Base-by-base conservation (phyloP, 1,284 basidiomycete genomes). In the Pisolithus thermaeus region DNA sequence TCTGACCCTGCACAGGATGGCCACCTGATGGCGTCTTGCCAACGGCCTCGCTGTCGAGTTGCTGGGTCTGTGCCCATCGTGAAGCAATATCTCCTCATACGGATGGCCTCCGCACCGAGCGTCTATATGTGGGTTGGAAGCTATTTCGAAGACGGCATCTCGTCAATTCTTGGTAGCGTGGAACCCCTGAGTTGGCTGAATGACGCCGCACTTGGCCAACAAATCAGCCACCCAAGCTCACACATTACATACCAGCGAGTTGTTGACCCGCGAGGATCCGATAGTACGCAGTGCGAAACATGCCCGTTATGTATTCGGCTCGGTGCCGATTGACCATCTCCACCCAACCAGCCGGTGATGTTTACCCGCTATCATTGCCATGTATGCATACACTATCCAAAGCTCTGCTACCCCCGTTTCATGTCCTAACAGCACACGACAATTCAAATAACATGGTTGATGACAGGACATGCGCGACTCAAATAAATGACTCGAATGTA, bases 351-450 rank as follows among this genome's bases (percentile, higher is more conserved):
- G n/a, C n/a, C n/a, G n/a, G n/a, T n/a, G 20, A 39, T 14, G 11
- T 43, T 43, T 43, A 28, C 30, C 23, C 27, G 16, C 6, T 25
- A 6, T n/a, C 23, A 27, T 43, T 27, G 30, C 38, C 41, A 36
- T 36, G 20, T 44, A 35, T 22, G 25, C 42, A 36, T 50, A 44
- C 30, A 41, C 43, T 30, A 42, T n/a, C 20, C 41, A 37, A 22
- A 23, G 49, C 49, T 50, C 48, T 54, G 52, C 42, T 46, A 58
- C 50, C 46, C 14, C 40, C n/a, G 25, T 7, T 14, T 41, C 28
- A 38, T 32, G 39, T 46, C 45, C 35, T 28, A 27, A 53, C 60
- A 54, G 51, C 54, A 53, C 64, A 54, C 58, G 56, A 67, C 60
- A 56, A 58, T 58, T 50, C 54, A 58, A 62, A 61, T 46, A 61